Base-by-base conservation (phyloP, 106 monocot genomes). In the Phalaenopsis equestris region DNA sequence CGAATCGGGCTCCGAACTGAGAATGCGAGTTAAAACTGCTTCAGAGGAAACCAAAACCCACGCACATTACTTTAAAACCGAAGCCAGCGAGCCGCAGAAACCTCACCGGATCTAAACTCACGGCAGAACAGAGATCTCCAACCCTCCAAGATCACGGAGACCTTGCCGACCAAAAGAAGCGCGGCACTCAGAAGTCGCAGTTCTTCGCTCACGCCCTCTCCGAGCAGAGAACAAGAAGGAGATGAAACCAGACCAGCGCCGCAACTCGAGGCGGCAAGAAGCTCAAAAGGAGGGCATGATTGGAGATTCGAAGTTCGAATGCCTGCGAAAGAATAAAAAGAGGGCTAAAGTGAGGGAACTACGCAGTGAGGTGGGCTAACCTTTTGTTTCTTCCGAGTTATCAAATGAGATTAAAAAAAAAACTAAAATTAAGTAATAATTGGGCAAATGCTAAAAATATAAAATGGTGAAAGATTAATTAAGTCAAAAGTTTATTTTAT, bases 221-320 rank as follows among this genome's bases (percentile, higher is more conserved):
- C 10, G 10, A 24, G 15, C 21, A 3, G 4, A 24, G 76, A 30
- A 19, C 74, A 45, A 75, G 42, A 1, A 49, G 24, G 18, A 76
- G 30, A 30, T 24, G 76, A 48, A 76, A 49, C 1, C 49, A 49
- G 49, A 49, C 48, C 41, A 74, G 74, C 41, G 74, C 74, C 43
- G 74, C 43, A 42, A 42, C 30, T 36, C 74, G 43, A 76, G 76
- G 76, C 46, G 76, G 76, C 76, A 76, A 76, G 14, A 24, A 52
- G 49, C 30, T 76, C 76, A 30, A 30, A 49, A 76, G 23, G 49
- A 76, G 49, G 23, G 14, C 4, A 47, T 9, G 75, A 46, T 24
- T 49, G 76, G 49, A 7, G 76, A 76, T 49, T 76, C 49, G 49
- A 76, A 76, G 76, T 76, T 76, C 41, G 74, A 74, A 76, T 23